These are phyloP conservation scores for Acer saccharum DNA, from an alignment of 345 rosid genomes.

Conservation along the genomic window DNA sequence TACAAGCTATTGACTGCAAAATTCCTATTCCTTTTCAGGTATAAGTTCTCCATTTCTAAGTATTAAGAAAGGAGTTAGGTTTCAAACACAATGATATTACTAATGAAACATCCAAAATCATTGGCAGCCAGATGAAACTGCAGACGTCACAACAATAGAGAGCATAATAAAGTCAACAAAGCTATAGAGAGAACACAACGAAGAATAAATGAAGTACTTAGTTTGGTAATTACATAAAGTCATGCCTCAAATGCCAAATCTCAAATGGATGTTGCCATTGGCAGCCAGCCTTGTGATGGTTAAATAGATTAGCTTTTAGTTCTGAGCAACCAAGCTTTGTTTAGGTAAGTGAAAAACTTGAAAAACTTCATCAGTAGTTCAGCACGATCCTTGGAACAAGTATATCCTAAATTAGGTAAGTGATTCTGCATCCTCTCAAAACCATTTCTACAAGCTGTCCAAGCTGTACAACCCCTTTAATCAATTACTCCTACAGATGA, in stretches of 20 bases:
- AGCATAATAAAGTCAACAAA: neutral
- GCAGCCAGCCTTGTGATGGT: too few relatives aligned
- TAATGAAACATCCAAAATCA: neutral
- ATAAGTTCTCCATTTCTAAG: neutral
- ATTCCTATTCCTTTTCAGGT: neutral
- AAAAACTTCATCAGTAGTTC: neutral
- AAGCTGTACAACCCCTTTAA: too few relatives aligned
- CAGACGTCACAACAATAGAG: neutral
- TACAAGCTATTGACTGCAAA: neutral
- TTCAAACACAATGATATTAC: neutral
- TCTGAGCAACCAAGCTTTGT: neutral
- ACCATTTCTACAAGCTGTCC: neutral
- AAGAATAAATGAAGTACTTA: neutral
- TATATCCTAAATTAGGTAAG: neutral
- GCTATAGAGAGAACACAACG: neutral
- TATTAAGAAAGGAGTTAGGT: neutral
- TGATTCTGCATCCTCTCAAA: neutral
- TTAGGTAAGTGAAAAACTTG: too few relatives aligned
- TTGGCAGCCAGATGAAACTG: neutral
- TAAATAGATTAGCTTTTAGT: too few relatives aligned
- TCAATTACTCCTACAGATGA: too few relatives aligned
- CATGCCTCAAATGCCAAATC: neutral
- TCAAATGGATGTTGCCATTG: neutral
- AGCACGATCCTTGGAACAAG: neutral
- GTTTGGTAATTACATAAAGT: neutral